phyloP scores from a whole-genome alignment of 768 basidiomycete species.

The Leccinum barrowsii region DNA sequence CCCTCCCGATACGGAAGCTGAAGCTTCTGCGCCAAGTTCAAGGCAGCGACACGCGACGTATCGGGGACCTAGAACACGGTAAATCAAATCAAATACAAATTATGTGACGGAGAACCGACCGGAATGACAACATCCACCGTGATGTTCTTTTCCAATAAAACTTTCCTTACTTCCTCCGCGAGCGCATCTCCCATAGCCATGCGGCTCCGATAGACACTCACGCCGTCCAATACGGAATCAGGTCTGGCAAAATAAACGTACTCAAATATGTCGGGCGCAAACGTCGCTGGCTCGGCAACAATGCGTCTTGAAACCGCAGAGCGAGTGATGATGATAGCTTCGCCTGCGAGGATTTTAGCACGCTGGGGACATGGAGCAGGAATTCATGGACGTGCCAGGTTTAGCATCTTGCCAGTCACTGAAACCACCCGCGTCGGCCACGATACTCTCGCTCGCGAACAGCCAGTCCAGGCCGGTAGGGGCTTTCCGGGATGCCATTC shows the following conservation, averaged over 20 bases:
- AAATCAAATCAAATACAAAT: not conserved
- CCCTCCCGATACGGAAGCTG: conserved; percentile 93
- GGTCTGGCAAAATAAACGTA: conserved; percentile 98
- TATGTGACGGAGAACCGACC: conserved; percentile 34
- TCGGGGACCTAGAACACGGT: conserved; percentile 73
- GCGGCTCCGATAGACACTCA: conserved; percentile 94
- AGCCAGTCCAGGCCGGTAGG: conserved; percentile 75
- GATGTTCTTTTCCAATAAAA: conserved; percentile 64
- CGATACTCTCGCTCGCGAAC: conserved; percentile 93
- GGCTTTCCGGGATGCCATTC: conserved; percentile 69
- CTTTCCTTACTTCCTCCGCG: conserved; percentile 78
- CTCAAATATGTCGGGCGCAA: conserved; percentile 98
- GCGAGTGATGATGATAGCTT: conserved; percentile 94
- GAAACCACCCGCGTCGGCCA: conserved; percentile 92
- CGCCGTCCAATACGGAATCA: conserved; percentile 94
- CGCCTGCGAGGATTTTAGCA: conserved; percentile 49
- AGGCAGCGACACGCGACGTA: conserved; percentile 91
- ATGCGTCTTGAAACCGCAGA: conserved; percentile 69
- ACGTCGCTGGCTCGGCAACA: conserved; percentile 64
- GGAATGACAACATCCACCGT: conserved; percentile 96
- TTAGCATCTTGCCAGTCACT: conserved; percentile 90
- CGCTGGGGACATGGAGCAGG: not conserved
- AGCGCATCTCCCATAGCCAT: conserved; percentile 99
- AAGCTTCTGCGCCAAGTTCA: conserved; percentile 91
- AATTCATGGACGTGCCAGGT: conserved; percentile 55